These are phyloP conservation scores for Dictyostelium citrinum DNA, from an alignment of 78 protist species.

Conservation along the genomic window DNA sequence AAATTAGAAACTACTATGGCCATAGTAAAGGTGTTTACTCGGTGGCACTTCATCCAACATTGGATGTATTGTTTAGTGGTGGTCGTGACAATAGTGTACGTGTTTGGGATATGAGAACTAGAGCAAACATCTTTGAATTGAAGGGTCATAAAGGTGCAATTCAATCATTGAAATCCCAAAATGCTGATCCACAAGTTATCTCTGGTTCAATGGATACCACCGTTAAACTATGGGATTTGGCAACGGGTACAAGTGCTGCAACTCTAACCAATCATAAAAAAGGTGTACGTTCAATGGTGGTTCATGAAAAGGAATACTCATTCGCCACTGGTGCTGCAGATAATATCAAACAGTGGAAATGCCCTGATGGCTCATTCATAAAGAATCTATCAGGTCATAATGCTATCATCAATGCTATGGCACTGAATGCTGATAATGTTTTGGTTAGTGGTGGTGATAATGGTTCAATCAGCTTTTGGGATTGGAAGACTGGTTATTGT, in stretches of 20 bases:
- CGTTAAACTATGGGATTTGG: slow-evolving; percentile 98
- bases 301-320: slow-evolving; percentile 94
- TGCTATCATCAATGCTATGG: slow-evolving; percentile 89
- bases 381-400: slow-evolving; percentile 93
- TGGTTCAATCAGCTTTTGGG: slow-evolving; percentile 95
- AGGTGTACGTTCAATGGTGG: slow-evolving; percentile 88
- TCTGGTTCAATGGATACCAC: slow-evolving; percentile 91
- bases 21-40: slow-evolving; percentile 95
- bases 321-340: slow-evolving; percentile 95
- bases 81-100: slow-evolving; percentile 93
- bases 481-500: slow-evolving; percentile 95
- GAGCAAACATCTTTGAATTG: slow-evolving; percentile 72
- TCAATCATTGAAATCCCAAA: slow-evolving; percentile 84
- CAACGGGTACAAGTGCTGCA: slow-evolving; percentile 59
- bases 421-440: slow-evolving; percentile 91
- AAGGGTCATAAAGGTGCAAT: slow-evolving; percentile 93
- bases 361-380: slow-evolving; percentile 95
- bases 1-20: slow-evolving; percentile 94
- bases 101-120: slow-evolving; percentile 98
- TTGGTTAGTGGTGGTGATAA: slow-evolving; percentile 91
- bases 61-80: slow-evolving; percentile 98
- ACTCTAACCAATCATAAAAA: slow-evolving; percentile 98
- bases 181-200: slow-evolving; percentile 83
- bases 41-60: slow-evolving; percentile 95
- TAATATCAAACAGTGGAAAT: slow-evolving; percentile 96